Conservation (phyloP, 2,329 filamentous ascomycete species). For the Geosmithia flava region DNA sequence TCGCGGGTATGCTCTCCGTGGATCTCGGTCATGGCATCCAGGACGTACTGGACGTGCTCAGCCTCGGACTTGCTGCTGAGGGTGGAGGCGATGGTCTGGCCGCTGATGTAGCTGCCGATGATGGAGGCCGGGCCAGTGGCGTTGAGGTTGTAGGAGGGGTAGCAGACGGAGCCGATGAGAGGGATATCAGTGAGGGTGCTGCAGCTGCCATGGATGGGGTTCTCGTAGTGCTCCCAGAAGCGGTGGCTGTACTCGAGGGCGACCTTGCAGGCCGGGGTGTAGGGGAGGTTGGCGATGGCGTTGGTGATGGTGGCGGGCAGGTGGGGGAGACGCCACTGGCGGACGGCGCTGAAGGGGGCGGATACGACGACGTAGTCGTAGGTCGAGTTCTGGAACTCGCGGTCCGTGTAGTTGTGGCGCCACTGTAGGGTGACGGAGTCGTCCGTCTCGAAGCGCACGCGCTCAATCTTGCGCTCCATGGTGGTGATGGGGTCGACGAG, state of each 20-base stretch:
- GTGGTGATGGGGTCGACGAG: slow-evolving; percentile 44
- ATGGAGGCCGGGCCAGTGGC: slow-evolving; percentile 48
- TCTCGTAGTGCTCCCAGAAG: slow-evolving; percentile 39
- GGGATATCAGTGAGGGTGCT: slow-evolving; percentile 43
- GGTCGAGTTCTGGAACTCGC: slow-evolving; percentile 21
- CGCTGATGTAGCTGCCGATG: slow-evolving; percentile 44
- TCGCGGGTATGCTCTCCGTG: slow-evolving; percentile 33
- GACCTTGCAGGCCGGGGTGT: slow-evolving; percentile 40
- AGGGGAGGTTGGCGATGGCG: slow-evolving; percentile 33
- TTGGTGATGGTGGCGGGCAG: slow-evolving; percentile 23
- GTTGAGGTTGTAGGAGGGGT: slow-evolving; percentile 56
- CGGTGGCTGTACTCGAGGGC: slow-evolving; percentile 57
- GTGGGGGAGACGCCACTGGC: slow-evolving; percentile 45
- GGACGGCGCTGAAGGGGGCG: slow-evolving; percentile 51
- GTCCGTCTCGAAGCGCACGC: slow-evolving; percentile 39
- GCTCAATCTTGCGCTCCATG: slow-evolving; percentile 43
- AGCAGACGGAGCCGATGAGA: slow-evolving; percentile 50
- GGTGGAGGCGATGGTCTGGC: slow-evolving; percentile 19
- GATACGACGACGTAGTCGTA: slow-evolving; percentile 59
- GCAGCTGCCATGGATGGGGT: slow-evolving; percentile 52
- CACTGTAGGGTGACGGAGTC: slow-evolving; percentile 41
- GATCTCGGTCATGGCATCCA: slow-evolving; percentile 54
- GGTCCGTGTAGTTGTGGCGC: slow-evolving; percentile 28
- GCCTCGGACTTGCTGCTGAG: slow-evolving; percentile 37
- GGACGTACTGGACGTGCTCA: slow-evolving; percentile 50